phyloP scores from a whole-genome alignment of 2,329 filamentous ascomycete genomes.

The Botrytis deweyae region DNA sequence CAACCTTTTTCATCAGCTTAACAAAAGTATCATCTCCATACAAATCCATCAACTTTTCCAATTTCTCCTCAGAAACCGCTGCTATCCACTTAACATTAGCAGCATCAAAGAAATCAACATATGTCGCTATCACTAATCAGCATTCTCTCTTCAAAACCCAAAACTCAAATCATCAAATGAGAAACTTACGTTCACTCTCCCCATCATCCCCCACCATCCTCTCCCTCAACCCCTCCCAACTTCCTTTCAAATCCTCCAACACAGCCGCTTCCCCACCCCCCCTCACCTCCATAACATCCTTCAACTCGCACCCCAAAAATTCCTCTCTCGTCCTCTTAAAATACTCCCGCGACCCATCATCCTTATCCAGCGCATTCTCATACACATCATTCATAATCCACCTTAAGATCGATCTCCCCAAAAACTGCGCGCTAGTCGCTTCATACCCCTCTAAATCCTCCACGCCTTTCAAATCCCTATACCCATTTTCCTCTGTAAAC shows the following conservation, averaged over 20 bases:
- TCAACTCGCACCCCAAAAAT: constrained; percentile 8
- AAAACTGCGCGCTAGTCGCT: not conserved
- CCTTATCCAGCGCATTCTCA: constrained; percentile 25
- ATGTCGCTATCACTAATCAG: constrained; percentile 24
- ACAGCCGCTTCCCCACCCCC: constrained; percentile 24
- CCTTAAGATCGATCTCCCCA: constrained; percentile 1
- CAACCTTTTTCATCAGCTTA: constrained; percentile 32
- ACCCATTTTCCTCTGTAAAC: constrained; percentile 27
- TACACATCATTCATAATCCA: constrained; percentile 29
- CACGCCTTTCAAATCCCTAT: constrained; percentile 25
- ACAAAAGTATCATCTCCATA: constrained; percentile 31
- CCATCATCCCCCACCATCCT: constrained; percentile 29
- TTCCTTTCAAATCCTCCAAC: constrained; percentile 22
- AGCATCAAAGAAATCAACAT: constrained; percentile 30
- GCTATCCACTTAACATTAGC: constrained; percentile 25
- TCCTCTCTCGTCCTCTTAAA: constrained; percentile 28
- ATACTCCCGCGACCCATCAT: constrained; percentile 28
- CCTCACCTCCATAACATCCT: constrained; percentile 22
- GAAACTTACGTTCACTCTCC: constrained; percentile 28
- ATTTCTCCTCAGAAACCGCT: constrained; percentile 26
- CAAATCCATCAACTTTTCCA: constrained; percentile 23
- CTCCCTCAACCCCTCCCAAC: constrained; percentile 25
- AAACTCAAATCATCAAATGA: not conserved
- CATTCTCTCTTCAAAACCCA: not conserved
- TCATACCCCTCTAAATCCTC: constrained; percentile 24